A percentile compares a stretch with the other conserved stretches of the same genome.
Evolutionary conservation across 1,139 yeast species (phyloP).

Genomic region (Nadsonia starkeyi-henricii): DNA sequence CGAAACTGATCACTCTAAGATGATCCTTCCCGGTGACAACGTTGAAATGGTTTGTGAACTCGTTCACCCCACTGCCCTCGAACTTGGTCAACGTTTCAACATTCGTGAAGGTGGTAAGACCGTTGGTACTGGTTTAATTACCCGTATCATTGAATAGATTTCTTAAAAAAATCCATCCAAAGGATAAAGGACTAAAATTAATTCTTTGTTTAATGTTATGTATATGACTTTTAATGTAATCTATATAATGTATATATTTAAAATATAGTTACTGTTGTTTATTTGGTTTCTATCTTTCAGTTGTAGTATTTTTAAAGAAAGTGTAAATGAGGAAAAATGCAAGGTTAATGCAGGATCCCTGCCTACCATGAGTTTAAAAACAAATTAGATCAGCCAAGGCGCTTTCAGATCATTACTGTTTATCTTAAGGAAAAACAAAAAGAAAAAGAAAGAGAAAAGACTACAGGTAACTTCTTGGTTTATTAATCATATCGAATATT

Average conservation of each 20-base stretch:
- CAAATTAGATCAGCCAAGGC: no score
- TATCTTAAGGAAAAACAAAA: no score
- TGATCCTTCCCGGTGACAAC: conserved; percentile 97
- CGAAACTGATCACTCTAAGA: conserved; percentile 60
- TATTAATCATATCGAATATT: no score
- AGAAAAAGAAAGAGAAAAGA: no score
- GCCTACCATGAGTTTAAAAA: no score
- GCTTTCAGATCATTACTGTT: no score
- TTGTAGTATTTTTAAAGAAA: no score
- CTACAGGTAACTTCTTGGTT: no score
- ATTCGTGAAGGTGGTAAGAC: conserved; percentile 99
- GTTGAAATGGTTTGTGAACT: conserved; percentile 90
- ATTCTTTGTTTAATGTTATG: background rate
- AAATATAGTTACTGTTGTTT: background rate
- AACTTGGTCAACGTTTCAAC: conserved; percentile 96
- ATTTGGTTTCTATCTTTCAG: background rate
- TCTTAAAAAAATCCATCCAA: background rate
- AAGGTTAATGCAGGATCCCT: no score
- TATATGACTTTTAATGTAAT: conserved; percentile 1
- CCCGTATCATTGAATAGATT: conserved; percentile 67
- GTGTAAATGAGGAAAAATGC: no score
- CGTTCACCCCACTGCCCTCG: conserved; percentile 85
- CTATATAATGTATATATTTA: background rate
- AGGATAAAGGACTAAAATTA: no score
- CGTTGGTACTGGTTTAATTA: conserved; percentile 95